phyloP scores from a whole-genome alignment of 2,329 filamentous ascomycete genomes.

The Aspergillus sp. region DNA sequence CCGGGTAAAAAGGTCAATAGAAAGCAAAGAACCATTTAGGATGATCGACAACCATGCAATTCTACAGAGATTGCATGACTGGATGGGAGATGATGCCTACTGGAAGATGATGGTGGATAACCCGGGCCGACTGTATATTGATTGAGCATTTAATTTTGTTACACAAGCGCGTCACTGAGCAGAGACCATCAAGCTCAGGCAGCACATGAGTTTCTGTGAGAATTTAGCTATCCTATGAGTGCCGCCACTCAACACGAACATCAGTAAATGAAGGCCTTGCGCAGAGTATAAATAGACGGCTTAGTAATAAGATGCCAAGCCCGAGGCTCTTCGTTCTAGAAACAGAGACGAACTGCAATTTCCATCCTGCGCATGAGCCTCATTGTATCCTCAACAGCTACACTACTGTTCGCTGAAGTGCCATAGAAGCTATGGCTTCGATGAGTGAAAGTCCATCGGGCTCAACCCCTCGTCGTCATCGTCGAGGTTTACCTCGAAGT shows the following conservation, averaged over 20 bases:
- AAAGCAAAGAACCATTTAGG: constrained; percentile 1
- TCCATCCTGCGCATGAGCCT: too few relatives aligned
- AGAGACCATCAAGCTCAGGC: background rate
- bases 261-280: too few relatives aligned
- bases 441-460: background rate
- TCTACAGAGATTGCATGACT: background rate
- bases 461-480: constrained; percentile 15
- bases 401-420: too few relatives aligned
- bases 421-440: too few relatives aligned
- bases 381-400: too few relatives aligned
- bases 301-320: too few relatives aligned
- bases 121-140: background rate
- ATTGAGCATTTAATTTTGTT: background rate
- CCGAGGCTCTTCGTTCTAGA: too few relatives aligned
- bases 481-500: constrained; percentile 25
- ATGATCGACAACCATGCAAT: background rate
- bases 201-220: too few relatives aligned
- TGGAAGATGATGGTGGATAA: background rate
- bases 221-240: too few relatives aligned
- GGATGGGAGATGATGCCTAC: background rate
- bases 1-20: background rate
- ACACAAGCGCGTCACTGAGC: background rate
- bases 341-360: too few relatives aligned
- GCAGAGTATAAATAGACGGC: too few relatives aligned
- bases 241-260: too few relatives aligned